Base-by-base conservation (phyloP, 371 early-diverging fungal genomes). In the Mucor racemosus region DNA sequence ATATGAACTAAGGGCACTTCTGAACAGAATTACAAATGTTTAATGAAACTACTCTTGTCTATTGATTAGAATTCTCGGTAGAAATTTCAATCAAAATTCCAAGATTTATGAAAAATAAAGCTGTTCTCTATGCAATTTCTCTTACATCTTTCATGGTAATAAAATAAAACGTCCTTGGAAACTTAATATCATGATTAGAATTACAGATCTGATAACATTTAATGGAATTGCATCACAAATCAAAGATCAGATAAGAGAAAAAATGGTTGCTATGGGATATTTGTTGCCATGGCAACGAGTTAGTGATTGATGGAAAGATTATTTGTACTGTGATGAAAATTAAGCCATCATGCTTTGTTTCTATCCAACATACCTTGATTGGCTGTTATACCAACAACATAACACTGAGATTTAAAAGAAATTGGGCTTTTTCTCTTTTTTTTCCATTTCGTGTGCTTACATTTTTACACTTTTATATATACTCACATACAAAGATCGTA, bases 371-470 rank as follows among this genome's bases (percentile, higher is more conserved):
- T 48, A 9, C 19, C 48, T 48, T 48, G 21, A 48, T 48, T 48
- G 48, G 48, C 21, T 48, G 2, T 48, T 21, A 17, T 5, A 8
- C 7, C 19, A 48, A 48, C 48, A 48, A 8, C 48, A 21, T 19
- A 48, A 48, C 21, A 21, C 48, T 48, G 48, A 48, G 48, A 48
- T 48, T 48, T 48, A 48, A 48, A 48, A 11, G 9, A 7, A 38
- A 9, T 38, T 38, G 38, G 11, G 48, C 48, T 9, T 48, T 21
- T 48, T 48, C 21, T 48, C 17, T 48, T 48, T 48, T 48, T 11
- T 48, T 48, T 48, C 48, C 48, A 48, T 48, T 48, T 48, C 48
- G 48, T 48, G 48, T 19, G 48, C 48, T 48, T 48, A 48, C 7
- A 48, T 17, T 48, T 19, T 19, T 38, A 4, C 7, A 48, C 17